Base-by-base conservation (phyloP, 345 rosid genomes). In the Anastatica hierochuntica region DNA sequence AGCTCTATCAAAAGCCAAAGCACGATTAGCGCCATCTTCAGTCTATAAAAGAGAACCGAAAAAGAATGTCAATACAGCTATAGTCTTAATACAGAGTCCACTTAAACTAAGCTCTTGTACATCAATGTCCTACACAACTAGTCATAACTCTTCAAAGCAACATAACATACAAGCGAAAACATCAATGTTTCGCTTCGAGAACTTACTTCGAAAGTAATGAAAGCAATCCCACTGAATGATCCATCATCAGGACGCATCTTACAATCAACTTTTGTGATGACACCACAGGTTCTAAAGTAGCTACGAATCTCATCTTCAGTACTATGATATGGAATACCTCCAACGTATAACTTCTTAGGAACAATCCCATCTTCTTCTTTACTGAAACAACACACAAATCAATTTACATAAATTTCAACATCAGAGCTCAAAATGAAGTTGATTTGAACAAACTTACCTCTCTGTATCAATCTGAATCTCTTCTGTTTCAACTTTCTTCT, bases 171-270 rank as follows among this genome's bases (percentile, higher is more conserved):
- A 42, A 10, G n/a, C 53, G 49, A 47, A 0, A 31, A 37, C 53
- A 44, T 17, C 8, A 43, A 49, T 5, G 14, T 36, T 41, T 7
- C 30, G 10, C 10, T 29, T 2, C 4, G 10, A 63, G 44, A 43
- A 21, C 71, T 60, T 67, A 82, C 96, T 80, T 85, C 67, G 41
- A 90, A 92, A 52, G 72, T 74, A 19, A 88, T 71, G 46, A 85
- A 79, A 30, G 98, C 84, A 10, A 92, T 88, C 21, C 96, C 98
- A 72, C 82, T 83, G 49, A 92, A 92, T 68, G 76, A 75, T 24
- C 95, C 95, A 38, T 74, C 88, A 60, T 92, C 96, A 65, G 94
- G 81, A 62, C 88, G 90, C 53, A 72, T 76, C 94, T 83, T 84
- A 66, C 87, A 81, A 60, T 84, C 92, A 57, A 90, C 53, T 55